Evolutionary conservation across 345 rosid species (phyloP), one percentile per base, ranked within the genome.

Genomic region (Citrus australasica): DNA sequence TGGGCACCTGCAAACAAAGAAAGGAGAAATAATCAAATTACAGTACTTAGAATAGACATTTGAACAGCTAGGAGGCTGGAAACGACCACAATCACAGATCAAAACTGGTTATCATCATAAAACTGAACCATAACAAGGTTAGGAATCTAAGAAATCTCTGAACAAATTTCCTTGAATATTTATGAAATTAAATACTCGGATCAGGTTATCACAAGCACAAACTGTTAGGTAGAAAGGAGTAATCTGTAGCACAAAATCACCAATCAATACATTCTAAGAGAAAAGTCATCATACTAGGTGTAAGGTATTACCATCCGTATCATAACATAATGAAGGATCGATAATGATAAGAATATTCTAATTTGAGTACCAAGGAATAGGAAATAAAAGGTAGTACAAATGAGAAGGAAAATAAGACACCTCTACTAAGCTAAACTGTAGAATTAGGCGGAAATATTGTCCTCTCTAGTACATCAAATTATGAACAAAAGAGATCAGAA

Each of bases 1-100:
- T 89, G 92, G 78, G 84, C 86, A 80, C 92, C 91, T 92, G 71
- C 61, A 61, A 63, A 9, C 30, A 78, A 71, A 35, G n/a, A 8
- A 24, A 32, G 22, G 7, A 46, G 27, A 55, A 78, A n/a, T 56
- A 59, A 78, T 61, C 73, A 67, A 17, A 62, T 76, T 35, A 64
- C 58, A 67, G 10, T 17, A 61, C 25, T 40, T 48, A 46, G 28
- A 11, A 11, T 7, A 32, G 21, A 73, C 24, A 38, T 22, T 38
- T 56, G 35, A 19, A 25, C 22, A 22, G 24, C 19, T 32, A 6
- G 53, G 8, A 51, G 8, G 27, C 22, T 61, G 17, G 28, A 51
- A 74, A 48, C 69, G 56, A 67, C 21, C 48, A 46, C 30, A 58
- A 32, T 21, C 38, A 55, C 30, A 42, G 46, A 25, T 25, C 3